Conservation (phyloP, 371 early-diverging fungal species). For the Blastocladiella emersonii region DNA sequence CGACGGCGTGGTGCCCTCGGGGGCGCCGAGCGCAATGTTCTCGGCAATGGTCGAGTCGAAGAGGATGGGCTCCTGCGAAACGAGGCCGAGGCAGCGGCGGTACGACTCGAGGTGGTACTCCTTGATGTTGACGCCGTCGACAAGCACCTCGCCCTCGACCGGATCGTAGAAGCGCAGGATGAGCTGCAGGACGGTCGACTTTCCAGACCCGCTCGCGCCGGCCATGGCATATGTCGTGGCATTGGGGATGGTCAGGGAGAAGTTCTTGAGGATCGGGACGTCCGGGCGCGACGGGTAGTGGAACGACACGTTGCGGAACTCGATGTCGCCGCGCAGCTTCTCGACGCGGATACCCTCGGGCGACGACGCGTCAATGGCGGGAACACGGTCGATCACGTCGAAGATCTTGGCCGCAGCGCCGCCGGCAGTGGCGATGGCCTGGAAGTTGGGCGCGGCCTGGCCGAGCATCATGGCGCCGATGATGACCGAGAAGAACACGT, state of each 20-base stretch:
- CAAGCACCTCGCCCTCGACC: constrained; percentile 34
- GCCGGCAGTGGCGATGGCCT: constrained; percentile 39
- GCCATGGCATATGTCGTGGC: constrained; percentile 66
- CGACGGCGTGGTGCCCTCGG: constrained; percentile 19
- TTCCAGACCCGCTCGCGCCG: constrained; percentile 75
- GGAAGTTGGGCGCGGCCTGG: constrained; percentile 40
- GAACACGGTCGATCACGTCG: constrained; percentile 57
- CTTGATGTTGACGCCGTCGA: constrained; percentile 58
- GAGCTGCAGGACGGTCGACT: constrained; percentile 75
- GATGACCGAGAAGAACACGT: constrained; percentile 58
- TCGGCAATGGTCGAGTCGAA: constrained; percentile 67
- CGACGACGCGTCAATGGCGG: constrained; percentile 39
- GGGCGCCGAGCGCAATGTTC: constrained; percentile 58
- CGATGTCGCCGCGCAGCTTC: constrained; percentile 21
- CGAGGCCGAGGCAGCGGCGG: constrained; percentile 66
- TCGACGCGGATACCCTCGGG: constrained; percentile 10
- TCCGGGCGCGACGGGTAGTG: constrained; percentile 60
- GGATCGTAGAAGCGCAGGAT: constrained; percentile 83
- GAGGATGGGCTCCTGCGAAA: constrained; percentile 78
- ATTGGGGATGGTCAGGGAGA: constrained; percentile 24
- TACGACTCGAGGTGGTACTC: constrained; percentile 53
- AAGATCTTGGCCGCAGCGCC: constrained; percentile 59
- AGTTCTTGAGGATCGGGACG: constrained; percentile 42
- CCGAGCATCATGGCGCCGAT: constrained; percentile 37
- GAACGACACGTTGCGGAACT: constrained; percentile 43